phyloP scores from a whole-genome alignment of 192 early-diverging fungal species.

The Coemansia sp. region DNA sequence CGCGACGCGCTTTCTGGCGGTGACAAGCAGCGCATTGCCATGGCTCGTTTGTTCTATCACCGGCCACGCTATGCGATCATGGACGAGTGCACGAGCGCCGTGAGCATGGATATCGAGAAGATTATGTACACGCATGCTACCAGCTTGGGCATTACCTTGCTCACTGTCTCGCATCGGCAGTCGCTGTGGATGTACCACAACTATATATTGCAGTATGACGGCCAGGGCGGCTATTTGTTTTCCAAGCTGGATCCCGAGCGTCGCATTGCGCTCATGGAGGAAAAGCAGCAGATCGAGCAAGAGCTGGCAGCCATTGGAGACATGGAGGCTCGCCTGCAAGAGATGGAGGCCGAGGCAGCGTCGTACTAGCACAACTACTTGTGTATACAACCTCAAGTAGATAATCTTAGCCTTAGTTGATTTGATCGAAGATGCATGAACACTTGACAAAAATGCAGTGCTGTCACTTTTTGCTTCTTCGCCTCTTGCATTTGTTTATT shows the following conservation, averaged over 20 bases:
- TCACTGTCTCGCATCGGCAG: constrained; percentile 95
- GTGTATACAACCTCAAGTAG: background rate
- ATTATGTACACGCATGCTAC: constrained; percentile 87
- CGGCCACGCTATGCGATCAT: constrained; percentile 92
- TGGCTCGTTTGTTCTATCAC: constrained; percentile 98
- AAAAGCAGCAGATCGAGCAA: constrained; percentile 76
- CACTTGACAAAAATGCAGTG: background rate
- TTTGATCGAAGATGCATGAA: background rate
- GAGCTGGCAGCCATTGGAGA: constrained; percentile 40
- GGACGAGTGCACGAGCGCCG: constrained; percentile 93
- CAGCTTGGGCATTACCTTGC: constrained; percentile 81
- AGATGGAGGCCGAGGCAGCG: constrained; percentile 32
- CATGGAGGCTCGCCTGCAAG: constrained; percentile 41
- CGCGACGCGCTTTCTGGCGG: constrained; percentile 94
- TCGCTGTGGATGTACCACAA: constrained; percentile 98
- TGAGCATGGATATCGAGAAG: constrained; percentile 91
- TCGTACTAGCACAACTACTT: constrained; percentile 12
- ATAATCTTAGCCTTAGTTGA: background rate
- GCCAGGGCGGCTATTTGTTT: constrained; percentile 95
- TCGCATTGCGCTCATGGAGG: constrained; percentile 86
- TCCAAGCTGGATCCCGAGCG: constrained; percentile 86
- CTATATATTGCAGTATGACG: constrained; percentile 93
- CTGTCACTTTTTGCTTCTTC: background rate
- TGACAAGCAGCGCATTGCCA: constrained; percentile 93
- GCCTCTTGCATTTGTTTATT: background rate